phyloP scores from a whole-genome alignment of 1,139 yeast species.

The Arxiozyma slooffiae region DNA sequence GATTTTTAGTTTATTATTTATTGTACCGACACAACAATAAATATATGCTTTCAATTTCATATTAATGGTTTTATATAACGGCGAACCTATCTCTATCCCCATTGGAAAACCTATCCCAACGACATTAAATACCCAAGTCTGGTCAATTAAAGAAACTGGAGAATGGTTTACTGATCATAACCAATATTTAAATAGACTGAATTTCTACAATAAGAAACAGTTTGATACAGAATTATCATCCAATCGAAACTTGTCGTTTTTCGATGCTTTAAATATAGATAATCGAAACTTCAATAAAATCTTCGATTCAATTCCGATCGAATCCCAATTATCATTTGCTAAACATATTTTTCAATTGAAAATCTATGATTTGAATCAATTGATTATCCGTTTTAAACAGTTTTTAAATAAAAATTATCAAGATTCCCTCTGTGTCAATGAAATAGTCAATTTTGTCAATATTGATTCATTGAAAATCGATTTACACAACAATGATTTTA shows the following conservation, averaged over 20 bases:
- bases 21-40: no score
- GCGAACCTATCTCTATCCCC: constrained; percentile 48
- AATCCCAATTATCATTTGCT: constrained; percentile 71
- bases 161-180: constrained; percentile 73
- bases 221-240: constrained; percentile 90
- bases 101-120: constrained; percentile 44
- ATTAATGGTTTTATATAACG: constrained; percentile 51
- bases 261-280: constrained; percentile 71
- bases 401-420: not conserved
- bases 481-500: not conserved
- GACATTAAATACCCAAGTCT: constrained; percentile 41
- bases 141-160: constrained; percentile 64
- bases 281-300: constrained; percentile 49
- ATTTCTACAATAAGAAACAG: constrained; percentile 53
- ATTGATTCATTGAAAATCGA: not conserved
- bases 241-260: constrained; percentile 68
- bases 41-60: no score
- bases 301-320: constrained; percentile 70
- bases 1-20: no score
- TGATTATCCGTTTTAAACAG: not conserved
- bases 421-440: constrained; percentile 1
- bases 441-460: constrained; percentile 1
- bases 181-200: constrained; percentile 52
- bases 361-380: not conserved
- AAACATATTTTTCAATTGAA: constrained; percentile 56